These are phyloP conservation scores for Solanum phureja DNA, from an alignment of 257 asterid species.

Conservation along the genomic window DNA sequence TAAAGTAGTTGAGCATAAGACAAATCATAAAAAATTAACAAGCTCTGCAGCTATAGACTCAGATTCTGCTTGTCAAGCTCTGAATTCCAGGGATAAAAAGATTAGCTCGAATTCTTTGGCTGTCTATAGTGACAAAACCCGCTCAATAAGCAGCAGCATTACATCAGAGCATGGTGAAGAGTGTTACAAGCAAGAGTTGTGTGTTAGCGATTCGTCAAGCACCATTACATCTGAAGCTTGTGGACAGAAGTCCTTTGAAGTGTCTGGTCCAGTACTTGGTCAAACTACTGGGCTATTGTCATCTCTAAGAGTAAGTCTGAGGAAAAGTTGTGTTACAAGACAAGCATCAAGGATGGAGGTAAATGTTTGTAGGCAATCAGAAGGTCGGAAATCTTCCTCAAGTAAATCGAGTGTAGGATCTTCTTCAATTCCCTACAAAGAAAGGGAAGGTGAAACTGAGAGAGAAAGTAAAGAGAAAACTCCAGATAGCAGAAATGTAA, in stretches of 20 bases:
- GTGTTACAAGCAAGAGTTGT: neutral
- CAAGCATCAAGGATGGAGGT: constrained; percentile 29
- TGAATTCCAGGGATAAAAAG: neutral
- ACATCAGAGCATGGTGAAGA: neutral
- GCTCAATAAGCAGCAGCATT: neutral
- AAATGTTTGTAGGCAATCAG: constrained; percentile 11
- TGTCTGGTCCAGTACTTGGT: constrained; percentile 14
- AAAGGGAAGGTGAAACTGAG: neutral
- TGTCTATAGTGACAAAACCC: neutral
- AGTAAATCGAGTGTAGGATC: constrained; percentile 32
- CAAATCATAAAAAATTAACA: neutral
- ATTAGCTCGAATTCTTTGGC: neutral
- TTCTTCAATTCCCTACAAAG: constrained; percentile 9
- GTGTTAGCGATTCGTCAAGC: constrained; percentile 7
- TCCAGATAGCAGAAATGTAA: constrained; percentile 14
- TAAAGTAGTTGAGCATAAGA: neutral
- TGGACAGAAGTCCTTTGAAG: constrained; percentile 1
- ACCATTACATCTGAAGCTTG: constrained; percentile 15
- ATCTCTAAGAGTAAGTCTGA: constrained; percentile 21
- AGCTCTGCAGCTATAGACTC: neutral
- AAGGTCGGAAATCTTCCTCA: constrained; percentile 23
- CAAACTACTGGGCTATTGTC: constrained; percentile 18
- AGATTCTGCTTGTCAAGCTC: neutral
- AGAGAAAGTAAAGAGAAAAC: constrained; percentile 10
- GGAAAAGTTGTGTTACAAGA: constrained; percentile 34